Conservation (phyloP, 1,284 basidiomycete genomes). For the Phlebopus sp. region DNA sequence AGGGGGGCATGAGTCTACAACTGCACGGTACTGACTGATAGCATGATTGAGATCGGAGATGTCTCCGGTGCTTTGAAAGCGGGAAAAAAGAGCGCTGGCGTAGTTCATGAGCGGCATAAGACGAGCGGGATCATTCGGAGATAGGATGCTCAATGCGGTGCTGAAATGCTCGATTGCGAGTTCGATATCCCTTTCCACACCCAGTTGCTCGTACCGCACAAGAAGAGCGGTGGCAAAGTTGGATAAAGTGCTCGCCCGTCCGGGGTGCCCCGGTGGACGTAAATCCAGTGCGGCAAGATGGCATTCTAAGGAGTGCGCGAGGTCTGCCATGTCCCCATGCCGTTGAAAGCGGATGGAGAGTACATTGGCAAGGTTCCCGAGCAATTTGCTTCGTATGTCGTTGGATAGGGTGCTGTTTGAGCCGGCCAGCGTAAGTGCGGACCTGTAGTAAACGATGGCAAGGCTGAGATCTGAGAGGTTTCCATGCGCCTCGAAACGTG, state of each 20-base stretch:
- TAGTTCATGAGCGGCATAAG: conserved; percentile 26
- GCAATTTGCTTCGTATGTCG: conserved; percentile 24
- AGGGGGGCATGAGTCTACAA: conserved; percentile 16
- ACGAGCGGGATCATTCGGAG: conserved; percentile 13
- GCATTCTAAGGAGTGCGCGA: conserved; percentile 33
- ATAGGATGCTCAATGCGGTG: conserved; percentile 21
- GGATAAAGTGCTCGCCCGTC: conserved; percentile 19
- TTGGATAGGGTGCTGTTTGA: conserved; percentile 14
- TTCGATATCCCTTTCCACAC: conserved; percentile 23
- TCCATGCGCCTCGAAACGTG: conserved; percentile 19
- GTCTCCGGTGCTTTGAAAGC: conserved; percentile 24
- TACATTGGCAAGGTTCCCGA: conserved; percentile 32
- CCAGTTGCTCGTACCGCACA: conserved; percentile 20
- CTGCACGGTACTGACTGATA: conserved; percentile 23
- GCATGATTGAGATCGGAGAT: conserved; percentile 23
- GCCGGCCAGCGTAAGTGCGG: conserved; percentile 24
- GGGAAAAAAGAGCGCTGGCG: conserved; percentile 28
- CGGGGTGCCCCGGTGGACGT: conserved; percentile 21
- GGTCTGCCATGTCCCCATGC: conserved; percentile 27
- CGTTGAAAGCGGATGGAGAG: conserved; percentile 29
- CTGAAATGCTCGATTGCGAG: conserved; percentile 26
- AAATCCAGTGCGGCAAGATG: conserved; percentile 25
- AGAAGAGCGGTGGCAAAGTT: conserved; percentile 29
- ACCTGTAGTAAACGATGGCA: conserved; percentile 27
- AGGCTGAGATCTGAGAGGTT: conserved; percentile 23